Base-by-base conservation (phyloP, 2,329 filamentous ascomycete genomes). In the Scopulariopsis brevicaulis region DNA sequence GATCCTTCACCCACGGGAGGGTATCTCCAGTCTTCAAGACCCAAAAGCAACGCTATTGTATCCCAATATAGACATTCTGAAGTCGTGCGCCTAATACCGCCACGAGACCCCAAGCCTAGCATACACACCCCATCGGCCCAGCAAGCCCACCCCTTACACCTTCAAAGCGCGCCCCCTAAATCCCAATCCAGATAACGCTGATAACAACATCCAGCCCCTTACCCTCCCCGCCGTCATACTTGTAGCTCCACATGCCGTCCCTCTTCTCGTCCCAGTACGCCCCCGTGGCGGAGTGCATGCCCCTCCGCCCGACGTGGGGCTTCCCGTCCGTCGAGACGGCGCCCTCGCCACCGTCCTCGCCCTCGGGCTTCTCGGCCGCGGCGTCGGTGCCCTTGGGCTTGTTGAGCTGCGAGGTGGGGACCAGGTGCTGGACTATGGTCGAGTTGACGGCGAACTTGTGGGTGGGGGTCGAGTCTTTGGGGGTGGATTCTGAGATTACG, bases 361-460 rank as follows among this genome's bases (percentile, higher is more conserved):
- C 76, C 53, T 70, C 67, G 40, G 40, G n/a, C 40, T 46, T 46
- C 37, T 14, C 43, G 15, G 43, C 14, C 61, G 74, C 72, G 61
- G 70, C 70, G 66, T 78, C 73, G 64, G 73, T 77, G 62, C 81
- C 76, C 63, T 77, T 77, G 61, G 82, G 69, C 73, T 83, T 84
- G 74, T 83, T 86, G 55, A 84, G 75, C 58, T 82, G 76, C 34
- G 83, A 81, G 14, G 83, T 86, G 58, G 86, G 82, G 22, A 87
- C 83, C 37, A 93, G 79, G 76, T 97, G 93, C 77, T 99, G 93
- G 65, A 97, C 95, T 69, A 97, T 96, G 64, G 93, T 97, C 78
- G 90, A 95, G 80, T 96, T 97, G 75, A 96, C 91, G 65, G 91
- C 90, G 75, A 93, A 97, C 74, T 97, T 97, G 83, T 86, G 96